Evolutionary conservation across 169 alveolate genomes (phyloP).

Genomic region (Plasmodium blacklocki): DNA sequence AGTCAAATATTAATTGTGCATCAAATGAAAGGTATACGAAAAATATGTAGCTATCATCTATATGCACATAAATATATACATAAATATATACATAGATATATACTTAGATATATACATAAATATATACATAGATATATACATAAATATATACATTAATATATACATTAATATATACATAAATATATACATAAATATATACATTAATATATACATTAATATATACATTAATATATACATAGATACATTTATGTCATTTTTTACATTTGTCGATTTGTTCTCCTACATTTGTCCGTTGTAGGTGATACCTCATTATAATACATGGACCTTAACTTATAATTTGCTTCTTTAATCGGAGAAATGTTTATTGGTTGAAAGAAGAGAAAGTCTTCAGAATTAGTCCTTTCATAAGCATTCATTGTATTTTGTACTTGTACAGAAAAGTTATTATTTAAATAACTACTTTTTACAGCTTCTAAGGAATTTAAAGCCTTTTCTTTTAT

Average conservation of each 20-base stretch:
- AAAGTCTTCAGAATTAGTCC: constrained; percentile 21
- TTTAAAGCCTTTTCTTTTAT: constrained; percentile 18
- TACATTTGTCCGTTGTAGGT: not conserved
- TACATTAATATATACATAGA: not conserved
- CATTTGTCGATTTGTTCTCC: not conserved
- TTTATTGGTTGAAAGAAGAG: constrained; percentile 38
- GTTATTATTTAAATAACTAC: constrained; percentile 21
- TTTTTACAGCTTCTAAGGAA: constrained; percentile 12
- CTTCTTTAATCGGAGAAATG: constrained; percentile 11
- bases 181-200: too few relatives aligned
- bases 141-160: too few relatives aligned
- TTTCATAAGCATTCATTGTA: constrained; percentile 31
- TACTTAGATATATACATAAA: too few relatives aligned
- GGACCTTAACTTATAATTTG: constrained; percentile 16
- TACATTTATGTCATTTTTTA: not conserved
- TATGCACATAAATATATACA: too few relatives aligned
- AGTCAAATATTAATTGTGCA: too few relatives aligned
- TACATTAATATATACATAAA: not conserved
- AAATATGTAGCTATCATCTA: too few relatives aligned
- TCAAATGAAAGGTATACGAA: too few relatives aligned
- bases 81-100: not conserved
- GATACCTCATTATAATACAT: constrained; percentile 22
- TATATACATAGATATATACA: not conserved
- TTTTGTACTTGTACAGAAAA: constrained; percentile 13
- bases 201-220: too few relatives aligned